A percentile compares a stretch with the other conserved stretches of the same genome.
Evolutionary conservation across 2,329 filamentous ascomycete genomes (phyloP).

Genomic region (Ustulina deusta): DNA sequence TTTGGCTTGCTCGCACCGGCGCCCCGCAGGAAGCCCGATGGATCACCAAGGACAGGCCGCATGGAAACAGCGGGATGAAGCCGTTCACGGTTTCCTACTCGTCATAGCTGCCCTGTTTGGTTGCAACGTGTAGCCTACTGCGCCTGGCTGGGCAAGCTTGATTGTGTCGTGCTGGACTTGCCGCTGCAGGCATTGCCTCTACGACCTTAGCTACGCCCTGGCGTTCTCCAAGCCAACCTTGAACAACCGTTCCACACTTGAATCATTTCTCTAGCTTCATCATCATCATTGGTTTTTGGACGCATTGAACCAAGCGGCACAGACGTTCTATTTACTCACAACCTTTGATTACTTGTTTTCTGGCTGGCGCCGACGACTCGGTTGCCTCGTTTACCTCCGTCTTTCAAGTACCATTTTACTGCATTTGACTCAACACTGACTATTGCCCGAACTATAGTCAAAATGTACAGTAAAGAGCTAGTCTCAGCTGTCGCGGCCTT

Average conservation of each 20-base stretch:
- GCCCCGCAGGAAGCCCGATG: background rate
- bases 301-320: slow-evolving; percentile 15
- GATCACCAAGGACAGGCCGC: background rate
- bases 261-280: slow-evolving; percentile 35
- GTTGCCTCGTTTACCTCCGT: slow-evolving; percentile 6
- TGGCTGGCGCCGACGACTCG: background rate
- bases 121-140: background rate
- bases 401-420: slow-evolving; percentile 9
- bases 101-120: background rate
- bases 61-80: slow-evolving; percentile 8
- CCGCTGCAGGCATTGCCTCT: background rate
- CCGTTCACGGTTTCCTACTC: background rate
- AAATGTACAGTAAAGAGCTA: slow-evolving; percentile 61
- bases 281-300: slow-evolving; percentile 39
- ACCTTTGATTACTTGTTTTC: slow-evolving; percentile 11
- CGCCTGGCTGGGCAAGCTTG: background rate
- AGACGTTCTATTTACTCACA: slow-evolving; percentile 19
- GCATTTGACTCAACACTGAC: slow-evolving; percentile 21
- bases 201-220: background rate
- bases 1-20: background rate
- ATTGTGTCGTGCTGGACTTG: slow-evolving; percentile 8
- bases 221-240: background rate
- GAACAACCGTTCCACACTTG: slow-evolving; percentile 7
- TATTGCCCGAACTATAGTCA: slow-evolving; percentile 45
- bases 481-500: slow-evolving; percentile 61